Percentiles rank a stretch among this genome's conserved stretches.
These are phyloP conservation scores for Avena insularis DNA, from an alignment of 176 grass and related monocot species.

Conservation along the genomic window DNA sequence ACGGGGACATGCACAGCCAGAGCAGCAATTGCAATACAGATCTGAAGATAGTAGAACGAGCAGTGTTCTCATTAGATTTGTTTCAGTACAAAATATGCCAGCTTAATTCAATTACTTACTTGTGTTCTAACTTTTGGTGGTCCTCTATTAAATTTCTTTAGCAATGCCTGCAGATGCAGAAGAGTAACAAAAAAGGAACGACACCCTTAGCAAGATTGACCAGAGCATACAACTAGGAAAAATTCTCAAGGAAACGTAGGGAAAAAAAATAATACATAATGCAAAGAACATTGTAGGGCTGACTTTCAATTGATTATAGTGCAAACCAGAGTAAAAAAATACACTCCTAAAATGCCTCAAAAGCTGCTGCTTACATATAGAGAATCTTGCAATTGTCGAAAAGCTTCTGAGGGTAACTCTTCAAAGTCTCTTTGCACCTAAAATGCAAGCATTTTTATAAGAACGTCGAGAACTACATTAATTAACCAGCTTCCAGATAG, in stretches of 20 bases:
- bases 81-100: conserved; percentile 27
- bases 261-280: conserved; percentile 18
- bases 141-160: conserved; percentile 89
- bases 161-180: conserved; percentile 62
- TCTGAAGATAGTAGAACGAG: conserved; percentile 62
- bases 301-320: conserved; percentile 2
- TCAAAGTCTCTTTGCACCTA: conserved; percentile 99
- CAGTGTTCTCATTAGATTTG: conserved; percentile 28
- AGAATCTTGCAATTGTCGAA: conserved; percentile 81
- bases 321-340: neutral
- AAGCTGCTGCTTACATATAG: conserved; percentile 77
- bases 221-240: conserved; percentile 6
- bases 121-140: conserved; percentile 97
- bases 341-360: conserved; percentile 18
- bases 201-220: neutral
- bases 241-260: neutral
- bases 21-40: conserved; percentile 96
- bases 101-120: conserved; percentile 57
- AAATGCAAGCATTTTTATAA: conserved; percentile 40
- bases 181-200: conserved; percentile 16
- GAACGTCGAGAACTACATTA: neutral
- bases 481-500: neutral
- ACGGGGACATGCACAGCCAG: conserved; percentile 94
- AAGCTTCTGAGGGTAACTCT: conserved; percentile 91
- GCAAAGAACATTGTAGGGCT: conserved; percentile 16